Evolutionary conservation across 2,329 filamentous ascomycete genomes (phyloP).

Genomic region (Nemania serpens): DNA sequence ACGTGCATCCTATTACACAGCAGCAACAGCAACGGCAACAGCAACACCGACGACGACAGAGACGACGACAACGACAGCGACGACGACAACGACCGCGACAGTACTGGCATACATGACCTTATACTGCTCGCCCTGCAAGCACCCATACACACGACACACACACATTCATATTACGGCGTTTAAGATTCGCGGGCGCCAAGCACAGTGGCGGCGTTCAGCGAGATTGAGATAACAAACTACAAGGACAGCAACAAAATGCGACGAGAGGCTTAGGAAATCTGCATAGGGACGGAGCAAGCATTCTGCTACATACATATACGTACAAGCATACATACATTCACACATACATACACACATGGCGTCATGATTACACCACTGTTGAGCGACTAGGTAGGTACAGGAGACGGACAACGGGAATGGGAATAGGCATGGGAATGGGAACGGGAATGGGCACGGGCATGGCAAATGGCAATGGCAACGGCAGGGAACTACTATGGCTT

Average conservation of each 20-base stretch:
- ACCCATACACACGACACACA: neutral
- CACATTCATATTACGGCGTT: slow-evolving; percentile 16
- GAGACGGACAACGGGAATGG: too few relatives aligned
- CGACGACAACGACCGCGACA: slow-evolving; percentile 6
- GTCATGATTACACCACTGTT: slow-evolving; percentile 12
- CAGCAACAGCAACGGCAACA: slow-evolving; percentile 7
- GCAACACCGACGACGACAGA: neutral
- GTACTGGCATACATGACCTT: too few relatives aligned
- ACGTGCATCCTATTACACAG: slow-evolving; percentile 2
- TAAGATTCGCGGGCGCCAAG: neutral
- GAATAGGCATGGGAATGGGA: too few relatives aligned
- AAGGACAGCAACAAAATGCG: slow-evolving; percentile 1
- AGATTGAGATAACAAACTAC: slow-evolving; percentile 17
- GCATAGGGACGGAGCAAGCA: slow-evolving; percentile 33
- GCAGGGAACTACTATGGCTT: neutral
- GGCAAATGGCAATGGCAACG: too few relatives aligned
- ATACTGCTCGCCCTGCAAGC: neutral
- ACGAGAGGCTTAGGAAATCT: slow-evolving; percentile 22
- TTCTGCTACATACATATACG: slow-evolving; percentile 16
- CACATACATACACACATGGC: neutral
- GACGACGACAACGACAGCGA: neutral
- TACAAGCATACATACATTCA: too few relatives aligned
- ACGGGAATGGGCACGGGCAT: too few relatives aligned
- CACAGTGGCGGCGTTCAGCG: slow-evolving; percentile 8
- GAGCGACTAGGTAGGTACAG: too few relatives aligned